Percentiles rank a stretch among this genome's conserved stretches.
Evolutionary conservation across 2,329 filamentous ascomycete genomes (phyloP).

Genomic region (Monosporascus sp.): DNA sequence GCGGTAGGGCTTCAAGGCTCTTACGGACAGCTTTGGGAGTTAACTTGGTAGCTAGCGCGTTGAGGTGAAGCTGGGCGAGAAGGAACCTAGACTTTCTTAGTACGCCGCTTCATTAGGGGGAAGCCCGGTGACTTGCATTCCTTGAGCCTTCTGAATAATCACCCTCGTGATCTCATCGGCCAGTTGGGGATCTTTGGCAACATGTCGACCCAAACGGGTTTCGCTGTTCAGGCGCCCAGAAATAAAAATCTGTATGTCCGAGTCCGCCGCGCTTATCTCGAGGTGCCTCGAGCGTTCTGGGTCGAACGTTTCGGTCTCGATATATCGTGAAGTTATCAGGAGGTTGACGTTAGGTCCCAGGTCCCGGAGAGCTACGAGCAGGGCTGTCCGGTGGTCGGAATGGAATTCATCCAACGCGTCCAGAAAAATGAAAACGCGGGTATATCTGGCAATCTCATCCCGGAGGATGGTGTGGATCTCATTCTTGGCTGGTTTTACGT

Average conservation of each 20-base stretch:
- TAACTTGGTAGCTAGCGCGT: background rate
- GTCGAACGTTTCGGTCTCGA: background rate
- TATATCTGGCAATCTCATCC: background rate
- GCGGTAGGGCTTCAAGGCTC: background rate
- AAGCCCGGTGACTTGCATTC: background rate
- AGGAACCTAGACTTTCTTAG: background rate
- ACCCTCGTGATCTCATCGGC: background rate
- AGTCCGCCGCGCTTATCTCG: background rate
- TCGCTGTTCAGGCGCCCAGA: background rate
- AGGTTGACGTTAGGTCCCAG: background rate
- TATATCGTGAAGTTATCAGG: background rate
- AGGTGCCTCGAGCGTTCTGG: background rate
- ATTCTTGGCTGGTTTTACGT: background rate
- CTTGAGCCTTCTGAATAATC: background rate
- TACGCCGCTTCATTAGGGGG: background rate
- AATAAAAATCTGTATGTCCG: background rate
- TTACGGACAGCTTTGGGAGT: background rate
- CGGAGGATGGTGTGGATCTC: background rate
- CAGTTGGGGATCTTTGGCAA: background rate
- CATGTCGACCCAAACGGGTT: background rate
- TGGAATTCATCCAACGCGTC: background rate
- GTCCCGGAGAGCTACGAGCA: background rate
- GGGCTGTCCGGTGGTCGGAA: background rate
- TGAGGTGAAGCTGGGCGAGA: background rate
- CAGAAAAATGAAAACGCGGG: background rate